phyloP scores from a whole-genome alignment of 441 rosid genomes.

The Pelargonium fulgidum region DNA sequence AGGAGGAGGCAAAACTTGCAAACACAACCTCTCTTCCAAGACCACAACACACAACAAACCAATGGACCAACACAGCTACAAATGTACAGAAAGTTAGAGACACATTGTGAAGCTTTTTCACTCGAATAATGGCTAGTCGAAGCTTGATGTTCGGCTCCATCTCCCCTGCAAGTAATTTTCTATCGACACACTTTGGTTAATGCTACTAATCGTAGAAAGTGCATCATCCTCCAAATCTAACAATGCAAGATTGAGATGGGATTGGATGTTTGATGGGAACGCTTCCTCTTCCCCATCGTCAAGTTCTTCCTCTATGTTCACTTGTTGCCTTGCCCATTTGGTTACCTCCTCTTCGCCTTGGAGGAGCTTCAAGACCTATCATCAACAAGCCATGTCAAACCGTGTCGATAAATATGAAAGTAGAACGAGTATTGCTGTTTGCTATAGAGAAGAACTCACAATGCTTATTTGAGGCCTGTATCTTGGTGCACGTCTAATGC shows the following conservation, averaged over 20 bases:
- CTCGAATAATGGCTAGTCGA: slow-evolving; percentile 30
- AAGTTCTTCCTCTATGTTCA: slow-evolving; percentile 37
- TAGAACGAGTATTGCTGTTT: not conserved
- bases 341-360: slow-evolving; percentile 64
- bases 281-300: slow-evolving; percentile 27
- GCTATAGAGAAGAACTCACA: slow-evolving; percentile 29
- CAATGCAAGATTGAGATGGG: slow-evolving; percentile 75
- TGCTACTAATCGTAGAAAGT: slow-evolving; percentile 45
- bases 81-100: not conserved
- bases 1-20: slow-evolving; percentile 39
- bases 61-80: not conserved
- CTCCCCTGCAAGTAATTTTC: slow-evolving; percentile 73
- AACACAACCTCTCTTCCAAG: slow-evolving; percentile 40
- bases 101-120: not conserved
- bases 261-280: slow-evolving; percentile 49
- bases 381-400: not conserved
- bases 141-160: slow-evolving; percentile 76
- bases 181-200: slow-evolving; percentile 42
- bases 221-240: slow-evolving; percentile 72
- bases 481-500: slow-evolving; percentile 55
- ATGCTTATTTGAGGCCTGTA: slow-evolving; percentile 62
- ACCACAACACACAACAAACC: slow-evolving; percentile 19
- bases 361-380: slow-evolving; percentile 73
- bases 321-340: slow-evolving; percentile 63
- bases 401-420: not conserved